These are phyloP conservation scores for Phytopythium kandeliae DNA, from an alignment of 352 stramenopile genomes.

Conservation along the genomic window DNA sequence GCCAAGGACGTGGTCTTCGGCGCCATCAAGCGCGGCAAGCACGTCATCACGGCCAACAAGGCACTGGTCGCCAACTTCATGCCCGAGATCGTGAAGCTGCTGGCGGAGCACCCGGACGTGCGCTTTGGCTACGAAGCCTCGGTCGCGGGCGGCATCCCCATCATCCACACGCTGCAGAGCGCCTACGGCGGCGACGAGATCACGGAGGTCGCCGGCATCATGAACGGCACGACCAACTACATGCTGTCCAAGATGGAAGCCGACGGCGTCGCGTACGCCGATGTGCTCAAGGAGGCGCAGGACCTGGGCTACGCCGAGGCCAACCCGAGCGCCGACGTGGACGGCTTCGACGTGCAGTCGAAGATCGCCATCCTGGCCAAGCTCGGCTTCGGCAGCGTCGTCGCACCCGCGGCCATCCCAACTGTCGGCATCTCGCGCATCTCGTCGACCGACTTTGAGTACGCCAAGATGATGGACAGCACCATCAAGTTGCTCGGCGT, in stretches of 20 bases:
- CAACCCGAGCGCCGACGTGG: slow-evolving; percentile 94
- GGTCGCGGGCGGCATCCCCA: slow-evolving; percentile 95
- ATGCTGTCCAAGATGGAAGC: slow-evolving; percentile 97
- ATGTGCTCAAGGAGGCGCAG: slow-evolving; percentile 92
- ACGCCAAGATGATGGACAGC: slow-evolving; percentile 93
- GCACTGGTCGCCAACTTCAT: slow-evolving; percentile 93
- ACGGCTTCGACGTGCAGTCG: slow-evolving; percentile 94
- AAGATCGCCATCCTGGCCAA: slow-evolving; percentile 96
- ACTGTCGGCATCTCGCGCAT: slow-evolving; percentile 93
- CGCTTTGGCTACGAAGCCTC: slow-evolving; percentile 94
- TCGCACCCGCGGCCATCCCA: slow-evolving; percentile 85
- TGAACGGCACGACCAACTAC: slow-evolving; percentile 98
- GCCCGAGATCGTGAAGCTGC: slow-evolving; percentile 84
- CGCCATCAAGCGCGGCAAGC: slow-evolving; percentile 87
- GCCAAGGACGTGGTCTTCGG: slow-evolving; percentile 93
- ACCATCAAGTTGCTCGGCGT: slow-evolving; percentile 96
- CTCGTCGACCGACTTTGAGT: slow-evolving; percentile 92
- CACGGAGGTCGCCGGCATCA: slow-evolving; percentile 92
- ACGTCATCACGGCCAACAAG: slow-evolving; percentile 98
- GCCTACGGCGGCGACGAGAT: slow-evolving; percentile 92
- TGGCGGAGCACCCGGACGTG: slow-evolving; percentile 71
- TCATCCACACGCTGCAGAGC: slow-evolving; percentile 94
- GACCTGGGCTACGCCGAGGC: slow-evolving; percentile 91
- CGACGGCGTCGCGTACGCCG: slow-evolving; percentile 89
- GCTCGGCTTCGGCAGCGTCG: slow-evolving; percentile 89